Base-by-base conservation (phyloP, 2,329 filamentous ascomycete species). In the Harringtonia aguacate region DNA sequence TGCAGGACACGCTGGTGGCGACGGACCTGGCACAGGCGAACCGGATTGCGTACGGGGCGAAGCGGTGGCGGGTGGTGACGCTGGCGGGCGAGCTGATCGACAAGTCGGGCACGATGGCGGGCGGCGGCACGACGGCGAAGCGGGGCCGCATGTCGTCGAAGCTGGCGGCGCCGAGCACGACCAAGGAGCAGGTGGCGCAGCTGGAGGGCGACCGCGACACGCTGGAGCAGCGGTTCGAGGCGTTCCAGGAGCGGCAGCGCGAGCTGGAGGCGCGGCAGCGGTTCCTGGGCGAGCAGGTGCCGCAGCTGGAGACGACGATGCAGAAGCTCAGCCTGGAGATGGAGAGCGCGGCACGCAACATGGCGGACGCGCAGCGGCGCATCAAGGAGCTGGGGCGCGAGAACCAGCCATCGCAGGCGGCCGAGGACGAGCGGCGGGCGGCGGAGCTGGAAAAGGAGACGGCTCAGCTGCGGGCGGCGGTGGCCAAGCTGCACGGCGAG, bases 71-170 rank as follows among this genome's bases (percentile, higher is more conserved):
- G 51, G 92, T 98, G 4, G 92, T 98, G 34, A 98, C 92, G 0
- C 75, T 98, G 3, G 87, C 89, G 48, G 92, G 92, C 39, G 89
- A 95, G 61, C 74, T 98, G 42, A 97, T 98, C 53, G 92, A 98
- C 66, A 94, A 94, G 60, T 95, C 90, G 1, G 92, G 92, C 71
- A 97, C 92, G 30, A 97, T 98, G 92, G 95, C 86, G 46, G 92
- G 92, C 69, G 92, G 92, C 71, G 92, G 92, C 45, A 90, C 79
- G 37, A 85, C 86, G 15, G 86, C 92, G 45, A 89, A 90, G 55
- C 87, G 82, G 58, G 94, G 94, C 1, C 79, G 88, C 46, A 98
- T 98, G 94, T 97, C 90, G 0, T 94, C 89, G 12, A 97, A 95
- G 64, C 79, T 94, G 37, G 81, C 85, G n/a, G 77, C n/a, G n/a